phyloP scores from a whole-genome alignment of 2,329 filamentous ascomycete species.

The Nigrospora oryzae region DNA sequence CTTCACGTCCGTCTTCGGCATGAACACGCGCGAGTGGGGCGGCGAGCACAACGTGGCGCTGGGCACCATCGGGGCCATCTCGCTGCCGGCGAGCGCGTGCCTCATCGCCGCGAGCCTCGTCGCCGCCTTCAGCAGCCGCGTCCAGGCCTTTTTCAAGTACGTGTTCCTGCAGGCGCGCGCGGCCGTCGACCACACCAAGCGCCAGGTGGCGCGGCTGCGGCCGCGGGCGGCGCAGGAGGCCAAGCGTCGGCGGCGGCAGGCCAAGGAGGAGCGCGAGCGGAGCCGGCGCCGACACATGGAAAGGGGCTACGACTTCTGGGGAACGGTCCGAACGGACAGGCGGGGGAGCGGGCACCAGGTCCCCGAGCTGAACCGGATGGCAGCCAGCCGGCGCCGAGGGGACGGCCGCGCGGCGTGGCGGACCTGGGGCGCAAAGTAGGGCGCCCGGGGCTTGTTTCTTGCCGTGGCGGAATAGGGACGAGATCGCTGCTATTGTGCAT shows the following conservation, averaged over 20 bases:
- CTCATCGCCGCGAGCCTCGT: constrained; percentile 43
- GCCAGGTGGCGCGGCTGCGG: constrained; percentile 14
- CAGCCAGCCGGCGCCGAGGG: constrained; percentile 6
- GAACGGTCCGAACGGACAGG: constrained; percentile 21
- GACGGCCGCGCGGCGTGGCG: constrained; percentile 11
- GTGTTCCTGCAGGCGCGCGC: constrained; percentile 10
- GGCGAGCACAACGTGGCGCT: constrained; percentile 32
- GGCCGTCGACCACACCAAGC: constrained; percentile 5
- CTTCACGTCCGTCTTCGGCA: constrained; percentile 57
- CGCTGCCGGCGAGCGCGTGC: constrained; percentile 36
- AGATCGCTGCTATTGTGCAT: too few species aligned
- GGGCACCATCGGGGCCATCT: constrained; percentile 35
- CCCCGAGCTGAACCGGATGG: constrained; percentile 24
- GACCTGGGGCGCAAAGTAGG: neutral
- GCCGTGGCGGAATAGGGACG: too few species aligned
- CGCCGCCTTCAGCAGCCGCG: constrained; percentile 44
- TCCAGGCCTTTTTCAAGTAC: constrained; percentile 21
- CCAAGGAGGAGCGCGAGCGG: constrained; percentile 12
- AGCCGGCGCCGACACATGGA: constrained; percentile 16
- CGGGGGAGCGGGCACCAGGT: constrained; percentile 21
- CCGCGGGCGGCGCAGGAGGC: constrained; percentile 15
- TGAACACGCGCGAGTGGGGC: constrained; percentile 56
- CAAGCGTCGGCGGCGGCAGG: constrained; percentile 11
- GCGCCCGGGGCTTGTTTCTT: too few species aligned
- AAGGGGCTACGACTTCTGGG: constrained; percentile 31